Evolutionary conservation across 371 early-diverging fungal genomes (phyloP), one percentile per base, ranked within the genome.

Genomic region (Chytridium lagenaria): DNA sequence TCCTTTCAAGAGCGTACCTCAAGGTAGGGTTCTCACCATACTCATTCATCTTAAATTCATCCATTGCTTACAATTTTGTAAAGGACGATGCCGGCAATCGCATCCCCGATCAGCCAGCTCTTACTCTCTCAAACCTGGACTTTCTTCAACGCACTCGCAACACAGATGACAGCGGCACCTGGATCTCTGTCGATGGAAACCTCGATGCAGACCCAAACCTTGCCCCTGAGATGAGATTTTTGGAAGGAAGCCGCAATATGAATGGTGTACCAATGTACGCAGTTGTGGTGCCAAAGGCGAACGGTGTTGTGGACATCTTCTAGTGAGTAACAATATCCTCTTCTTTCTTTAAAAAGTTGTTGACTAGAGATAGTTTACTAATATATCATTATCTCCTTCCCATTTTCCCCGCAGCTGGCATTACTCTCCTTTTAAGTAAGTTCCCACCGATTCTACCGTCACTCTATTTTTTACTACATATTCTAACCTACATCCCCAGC

Each of bases 241-340:
- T 70, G 67, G 23, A 70, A 7, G 55, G 55, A 16, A 23, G 28
- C 64, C 23, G 16, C n/a, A n/a, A n/a, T 33, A 64, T 50, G 30
- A 44, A 68, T 12, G 31, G 3, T 15, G 71, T 40, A 15, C 71
- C 71, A 22, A 70, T 70, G 12, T 70, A 70, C 33, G 36, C 66
- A 2, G 64, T 70, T 40, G 50, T 70, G 5, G 59, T 40, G 12
- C 71, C 71, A 7, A 70, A 70, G 65, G 22, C 33, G 23, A 70
- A 70, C 49, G 39, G 31, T 10, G 61, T 70, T 23, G 49, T 70
- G 23, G 71, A 70, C 39, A 69, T 69, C 19, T 69, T 19, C 61
- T 69, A 69, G n/a, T 69, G 69, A 26, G 26, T 19, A 22, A 55
- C 50, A 12, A 30, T 50, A 15, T 16, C 12, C 31, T 55, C 26